Conservation (phyloP, 2,329 filamentous ascomycete species). For the Stachybotrys echinatus region DNA sequence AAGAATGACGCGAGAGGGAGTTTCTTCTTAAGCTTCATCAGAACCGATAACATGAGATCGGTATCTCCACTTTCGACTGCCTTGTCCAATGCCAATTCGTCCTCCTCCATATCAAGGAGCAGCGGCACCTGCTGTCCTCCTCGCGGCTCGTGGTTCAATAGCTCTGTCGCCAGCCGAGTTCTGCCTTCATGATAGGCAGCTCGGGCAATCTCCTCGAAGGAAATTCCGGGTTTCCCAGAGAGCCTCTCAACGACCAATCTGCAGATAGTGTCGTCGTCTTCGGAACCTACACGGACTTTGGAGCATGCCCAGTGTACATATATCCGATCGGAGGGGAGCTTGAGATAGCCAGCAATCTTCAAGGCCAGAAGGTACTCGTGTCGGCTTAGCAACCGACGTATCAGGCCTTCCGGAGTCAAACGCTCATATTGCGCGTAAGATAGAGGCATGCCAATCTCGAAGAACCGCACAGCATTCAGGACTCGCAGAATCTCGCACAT, state of each 20-base stretch:
- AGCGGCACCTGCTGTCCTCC: slow-evolving; percentile 95
- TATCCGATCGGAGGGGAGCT: slow-evolving; percentile 79
- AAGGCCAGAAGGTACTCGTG: slow-evolving; percentile 89
- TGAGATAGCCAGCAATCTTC: slow-evolving; percentile 80
- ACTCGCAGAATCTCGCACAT: slow-evolving; percentile 95
- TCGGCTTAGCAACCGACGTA: slow-evolving; percentile 78
- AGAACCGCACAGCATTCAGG: slow-evolving; percentile 86
- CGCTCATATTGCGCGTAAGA: slow-evolving; percentile 93
- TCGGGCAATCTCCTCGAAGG: slow-evolving; percentile 88
- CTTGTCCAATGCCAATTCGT: slow-evolving; percentile 91
- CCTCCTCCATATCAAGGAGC: slow-evolving; percentile 90
- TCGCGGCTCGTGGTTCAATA: slow-evolving; percentile 89
- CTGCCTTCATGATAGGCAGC: slow-evolving; percentile 93
- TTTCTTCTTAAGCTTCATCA: slow-evolving; percentile 84
- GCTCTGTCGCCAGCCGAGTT: slow-evolving; percentile 78
- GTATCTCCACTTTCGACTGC: slow-evolving; percentile 94
- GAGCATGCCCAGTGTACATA: slow-evolving; percentile 96
- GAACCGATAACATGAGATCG: slow-evolving; percentile 84
- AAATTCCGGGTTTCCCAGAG: slow-evolving; percentile 84
- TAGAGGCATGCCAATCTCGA: slow-evolving; percentile 82
- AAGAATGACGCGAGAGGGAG: slow-evolving; percentile 89
- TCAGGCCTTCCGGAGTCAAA: slow-evolving; percentile 82
- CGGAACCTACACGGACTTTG: slow-evolving; percentile 80
- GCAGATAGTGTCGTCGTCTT: slow-evolving; percentile 85
- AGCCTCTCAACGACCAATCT: slow-evolving; percentile 81